Conservation (phyloP, 2,329 filamentous ascomycete genomes). For the Onygenales sp. region DNA sequence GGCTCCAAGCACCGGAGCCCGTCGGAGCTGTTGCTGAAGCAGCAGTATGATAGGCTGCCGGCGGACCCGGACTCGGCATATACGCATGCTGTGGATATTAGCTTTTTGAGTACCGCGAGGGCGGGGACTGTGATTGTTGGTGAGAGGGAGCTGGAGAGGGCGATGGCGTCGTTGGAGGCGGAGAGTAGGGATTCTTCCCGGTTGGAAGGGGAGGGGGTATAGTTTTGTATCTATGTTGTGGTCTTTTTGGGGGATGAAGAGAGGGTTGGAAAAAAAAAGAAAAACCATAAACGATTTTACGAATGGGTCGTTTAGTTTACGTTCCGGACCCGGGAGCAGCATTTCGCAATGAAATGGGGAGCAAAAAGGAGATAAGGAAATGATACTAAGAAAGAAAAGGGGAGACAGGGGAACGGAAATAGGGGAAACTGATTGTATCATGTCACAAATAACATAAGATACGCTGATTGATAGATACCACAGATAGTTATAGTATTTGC, state of each 20-base stretch:
- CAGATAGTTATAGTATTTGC: too few relatives aligned
- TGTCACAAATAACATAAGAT: too few relatives aligned
- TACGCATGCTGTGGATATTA: conserved; percentile 59
- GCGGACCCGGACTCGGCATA: conserved; percentile 24
- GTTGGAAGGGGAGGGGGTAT: not conserved
- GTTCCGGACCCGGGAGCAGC: not conserved
- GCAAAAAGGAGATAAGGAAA: too few relatives aligned
- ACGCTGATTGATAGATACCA: too few relatives aligned
- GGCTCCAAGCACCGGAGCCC: not conserved
- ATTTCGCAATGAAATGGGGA: not conserved
- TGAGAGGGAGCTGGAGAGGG: conserved; percentile 62
- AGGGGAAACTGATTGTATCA: too few relatives aligned
- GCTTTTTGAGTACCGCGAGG: conserved; percentile 78
- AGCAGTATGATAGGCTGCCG: conserved; percentile 7
- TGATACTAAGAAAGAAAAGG: too few relatives aligned
- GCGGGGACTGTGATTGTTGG: conserved; percentile 84
- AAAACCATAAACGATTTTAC: not conserved
- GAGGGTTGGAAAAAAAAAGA: not conserved
- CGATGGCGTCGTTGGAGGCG: conserved; percentile 56
- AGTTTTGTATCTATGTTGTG: not conserved
- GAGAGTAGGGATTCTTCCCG: not conserved
- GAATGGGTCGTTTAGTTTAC: too few relatives aligned
- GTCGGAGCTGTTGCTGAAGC: not conserved
- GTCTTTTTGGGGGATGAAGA: not conserved
- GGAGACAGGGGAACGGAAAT: too few relatives aligned